These are phyloP conservation scores for Celoporthe dispersa DNA, from an alignment of 2,329 filamentous ascomycete genomes.

Conservation along the genomic window DNA sequence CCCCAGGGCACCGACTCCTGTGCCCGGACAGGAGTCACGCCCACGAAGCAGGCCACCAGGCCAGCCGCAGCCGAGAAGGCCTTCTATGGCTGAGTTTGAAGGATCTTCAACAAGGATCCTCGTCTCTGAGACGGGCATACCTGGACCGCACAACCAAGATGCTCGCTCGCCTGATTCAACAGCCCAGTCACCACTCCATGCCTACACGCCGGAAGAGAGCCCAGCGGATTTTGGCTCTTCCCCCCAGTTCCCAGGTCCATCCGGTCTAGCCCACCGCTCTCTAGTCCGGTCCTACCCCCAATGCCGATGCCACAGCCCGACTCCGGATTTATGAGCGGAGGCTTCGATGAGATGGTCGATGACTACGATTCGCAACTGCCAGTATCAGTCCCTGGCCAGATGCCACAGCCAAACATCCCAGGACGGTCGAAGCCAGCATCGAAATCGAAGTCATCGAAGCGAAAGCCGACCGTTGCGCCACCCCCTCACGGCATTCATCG, in stretches of 20 bases:
- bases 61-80: conserved; percentile 56
- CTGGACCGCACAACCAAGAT: conserved; percentile 51
- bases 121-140: conserved; percentile 42
- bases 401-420: conserved; percentile 10
- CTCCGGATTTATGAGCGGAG: conserved; percentile 86
- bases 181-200: conserved; percentile 54
- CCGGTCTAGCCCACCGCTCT: conserved; percentile 68
- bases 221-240: conserved; percentile 87
- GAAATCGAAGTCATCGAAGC: conserved; percentile 8
- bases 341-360: conserved; percentile 70
- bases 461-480: conserved; percentile 6
- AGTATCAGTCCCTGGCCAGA: conserved; percentile 38
- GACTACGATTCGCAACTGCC: conserved; percentile 56
- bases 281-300: conserved; percentile 76
- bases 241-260: conserved; percentile 75
- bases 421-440: conserved; percentile 14
- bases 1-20: conserved; percentile 78
- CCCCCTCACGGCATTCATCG: background rate
- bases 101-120: conserved; percentile 36
- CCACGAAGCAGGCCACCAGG: conserved; percentile 37
- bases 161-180: conserved; percentile 61
- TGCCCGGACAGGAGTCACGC: conserved; percentile 56
- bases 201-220: conserved; percentile 63
- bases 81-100: conserved; percentile 52
- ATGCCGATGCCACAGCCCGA: conserved; percentile 65